Base-by-base conservation (phyloP, 257 asterid species). In the Solanum peruvianum region DNA sequence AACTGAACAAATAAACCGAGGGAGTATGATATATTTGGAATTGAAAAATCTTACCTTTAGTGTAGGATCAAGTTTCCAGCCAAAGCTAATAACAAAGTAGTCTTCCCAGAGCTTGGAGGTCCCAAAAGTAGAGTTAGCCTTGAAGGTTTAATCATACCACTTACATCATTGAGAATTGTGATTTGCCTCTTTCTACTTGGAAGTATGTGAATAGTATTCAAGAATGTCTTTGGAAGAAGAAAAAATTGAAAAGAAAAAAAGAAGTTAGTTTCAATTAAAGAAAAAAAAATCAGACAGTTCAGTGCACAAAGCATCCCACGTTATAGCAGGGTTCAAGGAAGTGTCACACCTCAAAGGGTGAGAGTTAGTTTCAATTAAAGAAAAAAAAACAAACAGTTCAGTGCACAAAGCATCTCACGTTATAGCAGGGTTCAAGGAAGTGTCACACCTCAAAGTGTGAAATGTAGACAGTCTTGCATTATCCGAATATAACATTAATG, bases 121-220 rank as follows among this genome's bases (percentile, higher is more conserved):
- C 84, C 84, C 84, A 80, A 80, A 15, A 80, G 84, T 5, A 80
- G 27, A 9, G 84, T 80, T 44, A 80, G 29, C 85, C 95, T 91
- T 82, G 95, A 85, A 1, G 98, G 98, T 78, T 92, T 93, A 89
- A 94, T 91, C 78, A 92, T 85, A 11, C 98, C 98, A 87, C 93
- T 94, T 2, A 92, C 94, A 91, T 92, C 94, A 21, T 91, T 92
- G 20, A 94, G 92, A 27, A 94, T 94, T 2, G 95, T 88, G 23
- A 94, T 86, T 0, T 93, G 90, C 88, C 90, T 94, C 88, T 93
- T 94, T 49, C 91, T 87, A 71, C 92, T 93, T 3, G 92, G 91
- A 31, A 92, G 90, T 12, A 93, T 67, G 45, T 89, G 93, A 37
- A 94, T 90, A 33, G 89, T 92, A 81, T 9, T 80, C 85, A 80